Evolutionary conservation across 2,329 filamentous ascomycete genomes (phyloP).

Genomic region (Fusarium haematococcum): DNA sequence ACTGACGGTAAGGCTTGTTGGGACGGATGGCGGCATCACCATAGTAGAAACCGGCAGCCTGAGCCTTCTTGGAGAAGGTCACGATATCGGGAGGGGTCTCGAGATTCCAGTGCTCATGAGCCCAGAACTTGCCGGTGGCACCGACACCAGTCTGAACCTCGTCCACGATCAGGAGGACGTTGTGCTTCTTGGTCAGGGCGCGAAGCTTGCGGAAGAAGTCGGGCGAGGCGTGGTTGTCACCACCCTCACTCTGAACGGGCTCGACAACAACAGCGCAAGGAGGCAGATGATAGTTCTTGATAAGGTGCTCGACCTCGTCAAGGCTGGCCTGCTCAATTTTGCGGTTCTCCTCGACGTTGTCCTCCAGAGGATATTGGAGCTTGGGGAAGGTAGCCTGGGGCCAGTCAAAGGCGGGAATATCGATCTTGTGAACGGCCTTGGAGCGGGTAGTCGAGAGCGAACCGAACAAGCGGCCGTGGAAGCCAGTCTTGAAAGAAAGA

Average conservation of each 20-base stretch:
- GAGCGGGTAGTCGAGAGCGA: conserved; percentile 88
- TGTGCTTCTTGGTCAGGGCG: conserved; percentile 80
- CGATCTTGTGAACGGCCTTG: conserved; percentile 94
- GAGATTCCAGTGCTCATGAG: conserved; percentile 94
- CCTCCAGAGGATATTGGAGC: conserved; percentile 87
- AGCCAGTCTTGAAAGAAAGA: conserved; percentile 87
- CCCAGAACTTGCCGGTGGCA: conserved; percentile 95
- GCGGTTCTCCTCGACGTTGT: conserved; percentile 84
- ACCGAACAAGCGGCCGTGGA: conserved; percentile 92
- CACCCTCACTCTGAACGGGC: conserved; percentile 93
- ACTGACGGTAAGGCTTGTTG: conserved; percentile 95
- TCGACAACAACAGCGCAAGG: conserved; percentile 87
- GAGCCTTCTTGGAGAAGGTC: conserved; percentile 95
- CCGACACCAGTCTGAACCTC: conserved; percentile 95
- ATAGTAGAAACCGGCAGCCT: conserved; percentile 93
- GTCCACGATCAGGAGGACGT: conserved; percentile 89
- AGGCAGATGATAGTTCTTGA: conserved; percentile 81
- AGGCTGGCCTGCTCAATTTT: conserved; percentile 83
- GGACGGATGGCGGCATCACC: conserved; percentile 82
- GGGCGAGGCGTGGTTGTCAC: conserved; percentile 92
- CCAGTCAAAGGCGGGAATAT: conserved; percentile 96
- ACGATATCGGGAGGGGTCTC: conserved; percentile 87
- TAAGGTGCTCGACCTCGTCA: conserved; percentile 84
- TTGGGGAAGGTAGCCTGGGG: conserved; percentile 87
- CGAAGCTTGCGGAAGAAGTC: conserved; percentile 89